These are phyloP conservation scores for Fomitopsis betulina DNA, from an alignment of 1,284 basidiomycete species.

Conservation along the genomic window DNA sequence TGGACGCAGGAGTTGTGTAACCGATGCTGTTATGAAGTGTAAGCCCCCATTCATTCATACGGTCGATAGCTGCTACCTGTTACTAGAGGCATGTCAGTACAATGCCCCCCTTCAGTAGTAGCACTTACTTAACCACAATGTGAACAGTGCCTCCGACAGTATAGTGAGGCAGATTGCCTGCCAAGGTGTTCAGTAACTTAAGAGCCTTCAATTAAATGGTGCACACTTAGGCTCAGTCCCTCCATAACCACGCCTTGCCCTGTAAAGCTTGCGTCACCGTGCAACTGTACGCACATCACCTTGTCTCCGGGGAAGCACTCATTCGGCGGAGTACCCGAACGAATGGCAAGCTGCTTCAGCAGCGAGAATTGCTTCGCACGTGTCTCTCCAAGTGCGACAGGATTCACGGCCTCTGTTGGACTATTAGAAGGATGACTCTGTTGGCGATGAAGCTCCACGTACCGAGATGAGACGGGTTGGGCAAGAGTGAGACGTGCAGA, in stretches of 20 bases:
- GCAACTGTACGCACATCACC: slow-evolving; percentile 85
- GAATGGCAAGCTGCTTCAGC: slow-evolving; percentile 49
- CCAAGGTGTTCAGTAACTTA: not conserved
- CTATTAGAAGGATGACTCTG: not conserved
- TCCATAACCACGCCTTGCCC: slow-evolving; percentile 93
- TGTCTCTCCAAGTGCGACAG: slow-evolving; percentile 84
- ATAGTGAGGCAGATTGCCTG: slow-evolving; percentile 83
- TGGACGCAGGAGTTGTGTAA: slow-evolving; percentile 83
- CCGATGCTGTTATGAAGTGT: slow-evolving; percentile 63
- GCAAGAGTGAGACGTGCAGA: slow-evolving; percentile 74
- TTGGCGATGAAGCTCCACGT: slow-evolving; percentile 10
- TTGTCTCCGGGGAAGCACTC: slow-evolving; percentile 80
- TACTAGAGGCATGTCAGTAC: slow-evolving; percentile 32
- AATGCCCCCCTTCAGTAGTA: not conserved
- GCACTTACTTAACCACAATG: slow-evolving; percentile 83
- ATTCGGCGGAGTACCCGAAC: slow-evolving; percentile 34
- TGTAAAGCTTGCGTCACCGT: slow-evolving; percentile 87
- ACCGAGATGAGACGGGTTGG: slow-evolving; percentile 88
- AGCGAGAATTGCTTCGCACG: slow-evolving; percentile 89
- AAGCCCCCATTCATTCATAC: not conserved
- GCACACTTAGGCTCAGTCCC: slow-evolving; percentile 69
- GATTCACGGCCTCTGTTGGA: slow-evolving; percentile 72
- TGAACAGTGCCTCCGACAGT: slow-evolving; percentile 87
- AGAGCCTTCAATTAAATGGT: not conserved
- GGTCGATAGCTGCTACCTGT: slow-evolving; percentile 36